A percentile compares a stretch with the other conserved stretches of the same genome.
phyloP scores from a whole-genome alignment of 345 rosid genomes.

The Hirschfeldia incana region DNA sequence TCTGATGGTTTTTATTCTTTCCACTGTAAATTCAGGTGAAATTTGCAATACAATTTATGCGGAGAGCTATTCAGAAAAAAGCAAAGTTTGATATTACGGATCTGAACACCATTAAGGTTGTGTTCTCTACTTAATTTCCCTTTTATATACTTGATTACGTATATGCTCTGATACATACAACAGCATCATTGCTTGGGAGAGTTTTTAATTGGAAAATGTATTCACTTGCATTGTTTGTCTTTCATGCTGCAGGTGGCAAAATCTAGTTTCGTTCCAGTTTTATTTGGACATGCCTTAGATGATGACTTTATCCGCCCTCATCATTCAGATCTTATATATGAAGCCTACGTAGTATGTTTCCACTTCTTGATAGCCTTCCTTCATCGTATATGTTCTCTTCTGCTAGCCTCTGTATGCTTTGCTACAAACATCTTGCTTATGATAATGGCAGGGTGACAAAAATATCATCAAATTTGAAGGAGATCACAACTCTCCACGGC shows the following conservation, averaged over 20 bases:
- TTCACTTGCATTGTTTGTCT: background rate
- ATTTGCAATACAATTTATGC: constrained; percentile 87
- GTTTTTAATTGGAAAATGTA: background rate
- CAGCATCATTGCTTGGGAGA: constrained; percentile 5
- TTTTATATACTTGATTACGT: background rate
- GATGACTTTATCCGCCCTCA: constrained; percentile 93
- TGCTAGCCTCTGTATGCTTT: background rate
- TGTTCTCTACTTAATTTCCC: background rate
- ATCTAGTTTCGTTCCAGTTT: constrained; percentile 81
- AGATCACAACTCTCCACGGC: constrained; percentile 97
- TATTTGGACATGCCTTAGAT: constrained; percentile 88
- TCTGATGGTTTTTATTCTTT: background rate
- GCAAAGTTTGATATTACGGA: constrained; percentile 83
- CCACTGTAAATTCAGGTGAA: constrained; percentile 60
- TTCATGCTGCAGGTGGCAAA: constrained; percentile 64
- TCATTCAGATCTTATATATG: constrained; percentile 82
- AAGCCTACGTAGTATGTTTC: constrained; percentile 67
- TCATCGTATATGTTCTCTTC: constrained; percentile 9
- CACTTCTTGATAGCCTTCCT: constrained; percentile 7
- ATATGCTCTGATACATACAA: constrained; percentile 6
- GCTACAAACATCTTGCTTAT: constrained; percentile 23
- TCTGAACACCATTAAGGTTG: constrained; percentile 81
- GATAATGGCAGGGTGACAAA: constrained; percentile 83
- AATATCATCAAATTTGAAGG: constrained; percentile 96
- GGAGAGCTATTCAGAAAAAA: constrained; percentile 73